A percentile compares a stretch with the other conserved stretches of the same genome.
phyloP scores from a whole-genome alignment of 805 yeast species.

The Candida adriatica region DNA sequence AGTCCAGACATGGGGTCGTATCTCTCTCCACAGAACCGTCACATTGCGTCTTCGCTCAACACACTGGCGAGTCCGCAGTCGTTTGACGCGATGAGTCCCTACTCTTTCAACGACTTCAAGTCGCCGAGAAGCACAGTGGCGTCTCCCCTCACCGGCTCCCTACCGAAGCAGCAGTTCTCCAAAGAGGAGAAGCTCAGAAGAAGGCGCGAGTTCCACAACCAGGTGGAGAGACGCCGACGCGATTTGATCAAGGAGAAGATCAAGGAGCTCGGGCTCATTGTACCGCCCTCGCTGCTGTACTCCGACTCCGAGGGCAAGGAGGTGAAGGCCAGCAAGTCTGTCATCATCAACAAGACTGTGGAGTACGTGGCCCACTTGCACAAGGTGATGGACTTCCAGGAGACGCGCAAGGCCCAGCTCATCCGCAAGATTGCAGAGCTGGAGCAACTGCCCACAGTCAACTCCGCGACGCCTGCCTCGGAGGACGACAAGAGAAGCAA shows the following conservation, averaged over 20 bases:
- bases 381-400: slow-evolving; percentile 53
- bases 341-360: slow-evolving; percentile 69
- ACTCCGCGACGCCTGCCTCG: slow-evolving; percentile 5
- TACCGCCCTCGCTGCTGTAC: slow-evolving; percentile 66
- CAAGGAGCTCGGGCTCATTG: slow-evolving; percentile 71
- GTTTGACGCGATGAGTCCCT: slow-evolving; percentile 22
- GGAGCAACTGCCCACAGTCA: slow-evolving; percentile 20
- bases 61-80: slow-evolving; percentile 13
- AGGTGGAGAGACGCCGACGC: slow-evolving; percentile 87
- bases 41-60: slow-evolving; percentile 9
- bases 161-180: slow-evolving; percentile 29
- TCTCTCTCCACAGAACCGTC: slow-evolving; percentile 17
- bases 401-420: slow-evolving; percentile 37
- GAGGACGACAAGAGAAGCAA: too few species aligned
- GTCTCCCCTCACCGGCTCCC: slow-evolving; percentile 24
- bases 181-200: slow-evolving; percentile 70
- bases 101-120: slow-evolving; percentile 22
- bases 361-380: slow-evolving; percentile 68
- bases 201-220: slow-evolving; percentile 86
- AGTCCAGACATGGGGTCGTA: slow-evolving; percentile 19
- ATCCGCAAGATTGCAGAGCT: slow-evolving; percentile 31
- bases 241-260: slow-evolving; percentile 87
- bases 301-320: slow-evolving; percentile 44
- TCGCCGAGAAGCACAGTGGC: slow-evolving; percentile 27
- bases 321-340: slow-evolving; percentile 75